Conservation (phyloP, 1,284 basidiomycete species). For the Schizophyllum amplum region DNA sequence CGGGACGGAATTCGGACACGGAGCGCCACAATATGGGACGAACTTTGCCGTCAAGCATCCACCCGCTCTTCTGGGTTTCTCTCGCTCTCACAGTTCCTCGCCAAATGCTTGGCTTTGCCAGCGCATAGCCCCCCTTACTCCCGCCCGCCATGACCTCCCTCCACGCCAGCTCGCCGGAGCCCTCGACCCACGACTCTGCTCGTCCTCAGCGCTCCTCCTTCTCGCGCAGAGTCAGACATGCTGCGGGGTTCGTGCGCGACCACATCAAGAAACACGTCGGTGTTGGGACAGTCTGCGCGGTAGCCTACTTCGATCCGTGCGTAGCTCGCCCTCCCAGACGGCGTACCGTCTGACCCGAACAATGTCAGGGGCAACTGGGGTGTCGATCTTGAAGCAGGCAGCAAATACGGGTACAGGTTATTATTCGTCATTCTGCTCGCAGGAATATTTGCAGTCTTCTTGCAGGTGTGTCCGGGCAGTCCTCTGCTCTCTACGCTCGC, state of each 20-base stretch:
- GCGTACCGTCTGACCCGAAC: not conserved
- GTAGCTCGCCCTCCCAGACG: conserved; percentile 13
- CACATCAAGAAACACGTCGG: conserved; percentile 49
- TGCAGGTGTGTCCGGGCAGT: conserved; percentile 44
- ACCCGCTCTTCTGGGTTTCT: not conserved
- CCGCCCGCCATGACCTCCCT: not conserved
- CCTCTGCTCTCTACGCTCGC: not conserved
- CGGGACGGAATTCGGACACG: not conserved
- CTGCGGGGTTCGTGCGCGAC: not conserved
- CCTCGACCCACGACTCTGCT: not conserved
- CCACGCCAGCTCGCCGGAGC: not conserved
- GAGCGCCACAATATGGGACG: not conserved
- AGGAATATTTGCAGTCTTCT: conserved; percentile 74
- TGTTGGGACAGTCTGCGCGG: conserved; percentile 50
- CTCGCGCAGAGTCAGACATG: not conserved
- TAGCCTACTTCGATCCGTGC: conserved; percentile 63
- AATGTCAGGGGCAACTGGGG: conserved; percentile 61
- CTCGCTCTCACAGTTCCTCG: not conserved
- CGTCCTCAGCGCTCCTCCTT: not conserved
- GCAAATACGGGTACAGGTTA: conserved; percentile 75
- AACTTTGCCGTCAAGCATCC: not conserved
- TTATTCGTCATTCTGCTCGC: conserved; percentile 83
- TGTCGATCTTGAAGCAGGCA: conserved; percentile 69
- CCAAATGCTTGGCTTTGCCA: not conserved
- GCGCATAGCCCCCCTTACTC: not conserved